Evolutionary conservation across 2,329 filamentous ascomycete genomes (phyloP).

Genomic region (Phialophora expanda): DNA sequence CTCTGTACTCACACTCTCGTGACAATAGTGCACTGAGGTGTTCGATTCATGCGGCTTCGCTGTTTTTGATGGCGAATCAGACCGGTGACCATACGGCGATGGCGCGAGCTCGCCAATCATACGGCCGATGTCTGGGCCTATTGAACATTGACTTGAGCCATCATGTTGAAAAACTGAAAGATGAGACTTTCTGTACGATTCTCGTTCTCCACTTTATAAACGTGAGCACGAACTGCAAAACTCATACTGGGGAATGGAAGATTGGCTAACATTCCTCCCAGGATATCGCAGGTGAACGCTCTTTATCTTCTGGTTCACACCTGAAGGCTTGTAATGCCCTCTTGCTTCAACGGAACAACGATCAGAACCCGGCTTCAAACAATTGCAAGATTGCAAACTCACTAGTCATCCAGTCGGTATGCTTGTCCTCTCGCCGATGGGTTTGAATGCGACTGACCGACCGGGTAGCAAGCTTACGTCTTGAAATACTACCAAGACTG

Average conservation of each 20-base stretch:
- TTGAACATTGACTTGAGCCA: slow-evolving; percentile 1
- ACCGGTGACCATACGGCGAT: neutral
- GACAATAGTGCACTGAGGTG: slow-evolving; percentile 1
- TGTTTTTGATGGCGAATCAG: slow-evolving; percentile 5
- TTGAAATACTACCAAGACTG: slow-evolving; percentile 1
- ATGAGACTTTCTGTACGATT: slow-evolving; percentile 12
- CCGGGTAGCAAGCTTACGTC: neutral
- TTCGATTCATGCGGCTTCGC: neutral
- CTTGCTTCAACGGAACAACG: neutral
- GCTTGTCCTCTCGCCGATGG: neutral
- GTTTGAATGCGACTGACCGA: neutral
- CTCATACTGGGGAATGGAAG: neutral
- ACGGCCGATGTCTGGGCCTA: slow-evolving; percentile 1
- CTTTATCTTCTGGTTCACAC: slow-evolving; percentile 3
- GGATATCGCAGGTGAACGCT: slow-evolving; percentile 9
- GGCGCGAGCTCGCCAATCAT: neutral
- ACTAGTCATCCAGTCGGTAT: slow-evolving; percentile 11
- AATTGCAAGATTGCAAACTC: slow-evolving; percentile 13
- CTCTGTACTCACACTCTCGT: neutral
- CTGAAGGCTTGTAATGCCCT: slow-evolving; percentile 9
- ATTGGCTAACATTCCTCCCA: neutral
- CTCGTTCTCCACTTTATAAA: slow-evolving; percentile 13
- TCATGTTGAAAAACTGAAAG: slow-evolving; percentile 1
- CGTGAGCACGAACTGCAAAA: neutral
- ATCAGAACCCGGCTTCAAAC: neutral